Conservation (phyloP, 169 alveolate genomes). For the Plasmodium adleri region DNA sequence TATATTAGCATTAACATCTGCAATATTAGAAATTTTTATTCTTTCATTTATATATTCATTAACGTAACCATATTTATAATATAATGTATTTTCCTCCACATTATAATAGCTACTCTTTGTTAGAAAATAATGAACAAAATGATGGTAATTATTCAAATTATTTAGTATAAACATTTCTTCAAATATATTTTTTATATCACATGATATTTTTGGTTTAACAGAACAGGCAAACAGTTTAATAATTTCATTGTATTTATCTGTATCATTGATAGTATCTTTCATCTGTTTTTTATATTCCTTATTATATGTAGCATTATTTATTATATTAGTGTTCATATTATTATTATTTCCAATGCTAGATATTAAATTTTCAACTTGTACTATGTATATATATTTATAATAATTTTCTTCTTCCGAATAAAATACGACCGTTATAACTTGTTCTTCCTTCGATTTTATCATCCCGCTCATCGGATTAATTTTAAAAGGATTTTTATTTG, state of each 20-base stretch:
- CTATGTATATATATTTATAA: slow-evolving; percentile 57
- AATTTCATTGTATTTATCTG: slow-evolving; percentile 16
- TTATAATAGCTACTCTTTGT: slow-evolving; percentile 64
- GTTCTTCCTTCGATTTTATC: slow-evolving; percentile 65
- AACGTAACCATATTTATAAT: slow-evolving; percentile 48
- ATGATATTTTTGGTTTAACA: slow-evolving; percentile 59
- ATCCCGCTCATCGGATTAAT: slow-evolving; percentile 49
- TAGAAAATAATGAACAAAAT: slow-evolving; percentile 31
- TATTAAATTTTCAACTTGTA: slow-evolving; percentile 35
- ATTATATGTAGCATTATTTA: not conserved
- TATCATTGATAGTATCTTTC: not conserved
- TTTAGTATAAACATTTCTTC: slow-evolving; percentile 55
- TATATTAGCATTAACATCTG: slow-evolving; percentile 54
- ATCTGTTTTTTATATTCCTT: not conserved
- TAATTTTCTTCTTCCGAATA: slow-evolving; percentile 60
- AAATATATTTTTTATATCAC: slow-evolving; percentile 61
- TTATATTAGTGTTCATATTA: slow-evolving; percentile 3
- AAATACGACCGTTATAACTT: slow-evolving; percentile 50
- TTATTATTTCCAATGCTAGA: not conserved
- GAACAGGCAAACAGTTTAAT: slow-evolving; percentile 62
- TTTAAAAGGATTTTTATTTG: slow-evolving; percentile 27
- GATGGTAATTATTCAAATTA: slow-evolving; percentile 10
- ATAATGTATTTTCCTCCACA: slow-evolving; percentile 55
- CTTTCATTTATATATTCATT: slow-evolving; percentile 66
- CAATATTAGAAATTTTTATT: slow-evolving; percentile 52